phyloP scores from a whole-genome alignment of 352 stramenopile species.

The Globisporangium carolinianum region DNA sequence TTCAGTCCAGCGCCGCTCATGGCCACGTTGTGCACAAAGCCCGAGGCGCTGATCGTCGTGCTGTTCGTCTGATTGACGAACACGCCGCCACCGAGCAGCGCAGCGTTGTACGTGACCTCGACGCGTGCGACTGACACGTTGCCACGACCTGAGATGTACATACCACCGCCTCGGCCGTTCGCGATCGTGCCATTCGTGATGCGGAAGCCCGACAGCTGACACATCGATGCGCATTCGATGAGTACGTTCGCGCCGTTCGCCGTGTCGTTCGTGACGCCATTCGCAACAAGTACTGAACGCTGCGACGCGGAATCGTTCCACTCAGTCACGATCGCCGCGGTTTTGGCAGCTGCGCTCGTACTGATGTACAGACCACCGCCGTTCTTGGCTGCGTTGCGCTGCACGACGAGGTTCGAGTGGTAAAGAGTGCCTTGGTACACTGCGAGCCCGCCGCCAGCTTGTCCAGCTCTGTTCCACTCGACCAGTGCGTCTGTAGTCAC shows the following conservation, averaged over 20 bases:
- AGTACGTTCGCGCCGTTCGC: conserved; percentile 23
- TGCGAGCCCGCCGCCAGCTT: conserved; percentile 25
- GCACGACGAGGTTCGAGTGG: conserved; percentile 29
- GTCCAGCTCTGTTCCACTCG: conserved; percentile 15
- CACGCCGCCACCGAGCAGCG: conserved; percentile 24
- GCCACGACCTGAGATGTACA: conserved; percentile 25
- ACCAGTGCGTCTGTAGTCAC: conserved; percentile 16
- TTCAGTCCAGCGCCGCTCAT: conserved; percentile 20
- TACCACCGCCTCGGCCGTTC: conserved; percentile 19
- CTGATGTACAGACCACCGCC: conserved; percentile 23
- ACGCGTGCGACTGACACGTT: conserved; percentile 14
- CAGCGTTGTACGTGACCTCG: conserved; percentile 20
- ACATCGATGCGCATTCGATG: conserved; percentile 16
- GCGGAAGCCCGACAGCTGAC: conserved; percentile 16
- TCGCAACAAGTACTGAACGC: conserved; percentile 20
- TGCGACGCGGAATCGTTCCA: conserved; percentile 1
- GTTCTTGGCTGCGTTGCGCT: conserved; percentile 16
- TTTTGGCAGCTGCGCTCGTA: neutral
- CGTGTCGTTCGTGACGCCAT: conserved; percentile 9
- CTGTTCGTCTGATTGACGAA: conserved; percentile 12
- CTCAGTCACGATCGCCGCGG: neutral
- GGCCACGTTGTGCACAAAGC: conserved; percentile 21
- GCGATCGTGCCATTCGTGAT: conserved; percentile 16
- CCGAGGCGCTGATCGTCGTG: conserved; percentile 14
- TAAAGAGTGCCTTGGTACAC: conserved; percentile 18